Evolutionary conservation across 352 stramenopile species (phyloP), one percentile per base, ranked within the genome.

Genomic region (Pythium guiyangense): DNA sequence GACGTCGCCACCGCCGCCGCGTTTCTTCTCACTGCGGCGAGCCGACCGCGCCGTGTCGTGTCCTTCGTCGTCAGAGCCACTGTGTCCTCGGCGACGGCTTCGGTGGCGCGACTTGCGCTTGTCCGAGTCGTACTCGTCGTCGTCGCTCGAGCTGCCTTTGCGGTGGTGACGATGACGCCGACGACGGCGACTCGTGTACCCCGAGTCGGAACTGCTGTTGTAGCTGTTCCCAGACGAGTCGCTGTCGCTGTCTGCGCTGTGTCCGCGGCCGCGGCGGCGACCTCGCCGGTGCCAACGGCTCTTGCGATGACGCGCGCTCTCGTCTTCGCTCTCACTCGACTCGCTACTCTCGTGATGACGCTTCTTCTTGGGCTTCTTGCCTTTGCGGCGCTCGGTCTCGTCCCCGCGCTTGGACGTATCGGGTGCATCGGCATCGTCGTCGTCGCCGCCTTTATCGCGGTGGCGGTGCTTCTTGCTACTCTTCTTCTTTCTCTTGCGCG

Each of bases 401-500:
- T 49, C 37, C 55, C 62, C 25, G 63, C 64, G 27, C 35, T 51
- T 55, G 5, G 31, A 10, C 26, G 51, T 18, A n/a, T 57, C 53
- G 18, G 49, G 50, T 6, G 47, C 4, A 34, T 56, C 25, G 6
- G 27, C 44, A 22, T 62, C 54, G 12, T 62, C 68, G n/a, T 58
- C 54, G 3, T 78, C 70, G 22, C 67, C 53, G 15, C 20, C 9
- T 18, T 20, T 22, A 15, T 14, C 39, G 26, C 52, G 64, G 39
- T 60, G 57, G 26, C 70, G 72, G 57, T 71, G 75, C 22, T 87
- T 58, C 26, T 66, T 62, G 14, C 42, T 42, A 17, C 57, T 63
- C 40, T 88, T 88, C 53, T 90, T 88, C 62, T 85, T 86, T 44
- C 71, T 80, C 57, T 88, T 90, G 15, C 70, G 73, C 9, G 79